Conservation (phyloP, 129 eudicot species). For the Smallanthus sonchifolius region DNA sequence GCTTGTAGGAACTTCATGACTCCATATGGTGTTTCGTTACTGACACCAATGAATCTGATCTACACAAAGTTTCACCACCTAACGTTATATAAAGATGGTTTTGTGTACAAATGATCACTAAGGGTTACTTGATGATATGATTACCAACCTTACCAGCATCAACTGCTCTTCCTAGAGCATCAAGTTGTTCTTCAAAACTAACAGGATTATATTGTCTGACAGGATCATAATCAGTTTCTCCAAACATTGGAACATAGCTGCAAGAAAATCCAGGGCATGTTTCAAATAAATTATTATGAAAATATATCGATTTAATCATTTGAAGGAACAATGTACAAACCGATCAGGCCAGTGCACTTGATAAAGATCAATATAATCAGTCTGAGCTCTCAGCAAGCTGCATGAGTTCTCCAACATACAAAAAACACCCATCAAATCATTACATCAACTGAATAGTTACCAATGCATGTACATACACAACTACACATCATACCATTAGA, state of each 20-base stretch:
- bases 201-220: slow-evolving; percentile 41
- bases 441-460: slow-evolving; percentile 9
- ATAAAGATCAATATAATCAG: slow-evolving; percentile 85
- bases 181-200: slow-evolving; percentile 80
- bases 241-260: slow-evolving; percentile 98
- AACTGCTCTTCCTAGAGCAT: slow-evolving; percentile 67
- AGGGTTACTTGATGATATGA: background rate
- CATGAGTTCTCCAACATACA: slow-evolving; percentile 34
- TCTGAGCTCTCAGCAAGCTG: slow-evolving; percentile 72
- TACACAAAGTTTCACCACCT: slow-evolving; percentile 27
- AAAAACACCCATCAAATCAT: slow-evolving; percentile 21
- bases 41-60: slow-evolving; percentile 86
- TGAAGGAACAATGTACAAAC: slow-evolving; percentile 43
- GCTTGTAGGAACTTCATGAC: slow-evolving; percentile 83
- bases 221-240: slow-evolving; percentile 85
- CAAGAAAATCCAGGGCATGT: slow-evolving; percentile 17
- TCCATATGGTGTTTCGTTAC: slow-evolving; percentile 98
- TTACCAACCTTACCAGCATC: slow-evolving; percentile 88
- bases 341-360: slow-evolving; percentile 99
- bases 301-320: background rate
- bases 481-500: slow-evolving; percentile 6
- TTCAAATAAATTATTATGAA: background rate
- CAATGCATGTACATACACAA: background rate
- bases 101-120: background rate
- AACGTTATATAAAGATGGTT: background rate